These are phyloP conservation scores for Firmiana major DNA, from an alignment of 345 rosid genomes.

Conservation along the genomic window DNA sequence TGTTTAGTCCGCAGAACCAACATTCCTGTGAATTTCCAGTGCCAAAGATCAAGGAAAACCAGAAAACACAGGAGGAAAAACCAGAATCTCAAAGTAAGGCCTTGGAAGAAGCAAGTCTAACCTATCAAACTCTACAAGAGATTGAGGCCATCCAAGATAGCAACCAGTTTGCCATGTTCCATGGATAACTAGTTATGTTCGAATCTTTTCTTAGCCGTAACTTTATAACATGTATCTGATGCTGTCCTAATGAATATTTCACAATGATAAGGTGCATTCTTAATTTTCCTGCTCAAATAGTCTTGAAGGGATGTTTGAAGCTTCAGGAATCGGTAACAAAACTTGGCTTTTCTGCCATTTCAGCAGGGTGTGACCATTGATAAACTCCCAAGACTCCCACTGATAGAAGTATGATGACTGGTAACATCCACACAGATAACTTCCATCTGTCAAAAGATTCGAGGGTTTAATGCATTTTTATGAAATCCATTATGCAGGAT, in stretches of 20 bases:
- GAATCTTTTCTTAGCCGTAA: not conserved
- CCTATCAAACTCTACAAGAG: not conserved
- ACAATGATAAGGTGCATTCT: not conserved
- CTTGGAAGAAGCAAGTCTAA: not conserved
- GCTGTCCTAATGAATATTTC: not conserved
- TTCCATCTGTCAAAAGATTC: too few relatives aligned
- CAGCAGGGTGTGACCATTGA: not conserved
- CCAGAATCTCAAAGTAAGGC: not conserved
- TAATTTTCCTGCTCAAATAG: not conserved
- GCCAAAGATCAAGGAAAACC: not conserved
- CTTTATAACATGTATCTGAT: not conserved
- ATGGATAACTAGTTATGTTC: not conserved
- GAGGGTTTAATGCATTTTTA: too few relatives aligned
- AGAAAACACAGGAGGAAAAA: not conserved
- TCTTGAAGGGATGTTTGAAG: not conserved
- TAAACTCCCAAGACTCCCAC: too few relatives aligned
- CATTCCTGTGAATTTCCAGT: not conserved
- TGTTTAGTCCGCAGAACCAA: not conserved
- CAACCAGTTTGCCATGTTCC: not conserved
- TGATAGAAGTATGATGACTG: too few relatives aligned
- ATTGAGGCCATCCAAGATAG: not conserved
- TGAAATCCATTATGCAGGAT: too few relatives aligned
- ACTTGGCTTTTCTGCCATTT: not conserved
- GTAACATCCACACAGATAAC: too few relatives aligned
- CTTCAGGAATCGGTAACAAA: not conserved